Evolutionary conservation across 78 protist genomes (phyloP).

Genomic region (Creolimax fragrantissima): DNA sequence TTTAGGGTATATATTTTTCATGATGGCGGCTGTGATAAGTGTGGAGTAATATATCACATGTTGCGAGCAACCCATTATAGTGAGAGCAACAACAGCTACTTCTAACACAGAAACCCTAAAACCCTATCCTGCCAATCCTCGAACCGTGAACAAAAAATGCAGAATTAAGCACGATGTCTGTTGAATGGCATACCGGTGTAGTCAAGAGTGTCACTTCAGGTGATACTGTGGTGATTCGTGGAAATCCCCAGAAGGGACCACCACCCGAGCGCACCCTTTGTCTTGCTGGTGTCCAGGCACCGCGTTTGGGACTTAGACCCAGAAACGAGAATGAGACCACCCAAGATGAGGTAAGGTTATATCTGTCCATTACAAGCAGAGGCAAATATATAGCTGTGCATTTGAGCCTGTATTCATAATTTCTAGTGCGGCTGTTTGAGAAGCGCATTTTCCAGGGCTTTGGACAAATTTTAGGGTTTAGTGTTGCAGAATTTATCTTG

Average conservation of each 20-base stretch:
- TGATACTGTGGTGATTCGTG: slow-evolving; percentile 32
- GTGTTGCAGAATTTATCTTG: too few species aligned
- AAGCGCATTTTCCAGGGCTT: too few species aligned
- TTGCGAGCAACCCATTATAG: too few species aligned
- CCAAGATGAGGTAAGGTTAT: background rate
- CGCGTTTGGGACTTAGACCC: background rate
- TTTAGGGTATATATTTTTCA: too few species aligned
- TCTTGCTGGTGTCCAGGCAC: background rate
- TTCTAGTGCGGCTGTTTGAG: too few species aligned
- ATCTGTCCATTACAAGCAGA: background rate
- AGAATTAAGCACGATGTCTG: background rate
- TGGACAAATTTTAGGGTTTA: too few species aligned
- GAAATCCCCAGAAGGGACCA: slow-evolving; percentile 8
- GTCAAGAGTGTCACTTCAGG: slow-evolving; percentile 31
- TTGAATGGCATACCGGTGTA: background rate
- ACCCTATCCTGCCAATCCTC: too few species aligned
- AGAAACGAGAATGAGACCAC: background rate
- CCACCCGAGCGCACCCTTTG: slow-evolving; percentile 10
- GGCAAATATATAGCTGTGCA: background rate
- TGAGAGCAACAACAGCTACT: too few species aligned
- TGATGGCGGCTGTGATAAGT: too few species aligned
- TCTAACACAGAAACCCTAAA: too few species aligned
- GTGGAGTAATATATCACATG: too few species aligned
- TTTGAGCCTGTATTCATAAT: background rate
- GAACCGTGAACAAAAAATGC: too few species aligned